Base-by-base conservation (phyloP, 345 rosid species). In the Melastoma malabathricum region DNA sequence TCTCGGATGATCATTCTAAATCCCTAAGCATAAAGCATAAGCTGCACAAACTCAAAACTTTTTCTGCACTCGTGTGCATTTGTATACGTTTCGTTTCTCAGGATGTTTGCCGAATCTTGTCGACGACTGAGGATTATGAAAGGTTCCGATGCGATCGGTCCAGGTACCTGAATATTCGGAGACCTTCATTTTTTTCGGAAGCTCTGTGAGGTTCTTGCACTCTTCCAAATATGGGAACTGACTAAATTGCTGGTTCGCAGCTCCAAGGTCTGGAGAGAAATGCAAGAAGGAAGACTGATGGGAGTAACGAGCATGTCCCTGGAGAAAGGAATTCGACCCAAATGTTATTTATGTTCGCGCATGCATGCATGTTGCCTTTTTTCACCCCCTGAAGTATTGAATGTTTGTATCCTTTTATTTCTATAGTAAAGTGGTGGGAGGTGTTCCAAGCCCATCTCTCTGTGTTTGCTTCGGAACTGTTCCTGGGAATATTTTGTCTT, bases 121-220 rank as follows among this genome's bases (percentile, higher is more conserved):
- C 72, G 68, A 66, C 72, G 83, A 62, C 70, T 77, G 46, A 67
- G 74, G 64, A 72, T 77, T 64, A 72, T 67, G 75, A 68, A 77
- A 60, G 70, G 66, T 13, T 68, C 77, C 1, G 80, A 74, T 59
- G 80, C 83, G 34, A 73, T 63, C 27, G 75, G 83, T 47, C 69
- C 74, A 6, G 83, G 80, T 64, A 69, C 56, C 12, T 47, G 27
- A 13, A 50, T 20, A 50, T 48, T n/a, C 38, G 19, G 29, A 9
- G 49, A 48, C 5, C 9, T 1, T 0, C 2, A 6, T 14, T 12
- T n/a, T 25, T n/a, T 19, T 51, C 19, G 1, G 43, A 23, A 27
- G 1, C 19, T 44, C n/a, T 0, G 41, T 16, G 44, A 38, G 48
- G 6, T 52, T 52, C 31, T 6, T 20, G 18, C 29, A 29, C 39